Percentiles rank a stretch among this genome's conserved stretches.
phyloP scores from a whole-genome alignment of 2,329 filamentous ascomycete species.

The Coleophoma eucalyptorum region DNA sequence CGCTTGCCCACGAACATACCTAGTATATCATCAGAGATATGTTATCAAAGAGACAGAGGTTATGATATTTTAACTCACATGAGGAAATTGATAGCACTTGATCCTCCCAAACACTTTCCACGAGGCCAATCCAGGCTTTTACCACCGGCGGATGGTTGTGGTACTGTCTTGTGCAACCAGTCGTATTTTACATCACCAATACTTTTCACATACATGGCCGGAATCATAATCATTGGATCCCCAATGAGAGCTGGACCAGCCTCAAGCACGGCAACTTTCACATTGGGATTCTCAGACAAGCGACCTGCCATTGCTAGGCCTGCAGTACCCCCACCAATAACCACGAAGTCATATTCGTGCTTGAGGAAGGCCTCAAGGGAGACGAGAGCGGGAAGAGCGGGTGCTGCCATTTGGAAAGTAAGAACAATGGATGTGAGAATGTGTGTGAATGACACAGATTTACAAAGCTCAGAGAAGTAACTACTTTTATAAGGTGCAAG shows the following conservation, averaged over 20 bases:
- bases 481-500: no score
- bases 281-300: constrained; percentile 43
- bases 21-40: background rate
- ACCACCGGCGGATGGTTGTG: constrained; percentile 6
- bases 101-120: constrained; percentile 31
- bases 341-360: constrained; percentile 1
- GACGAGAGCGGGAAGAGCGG: background rate
- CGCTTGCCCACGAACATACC: constrained; percentile 11
- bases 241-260: constrained; percentile 31
- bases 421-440: no score
- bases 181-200: constrained; percentile 13
- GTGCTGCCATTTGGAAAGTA: no score
- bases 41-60: background rate
- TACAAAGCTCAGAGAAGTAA: no score
- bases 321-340: constrained; percentile 34
- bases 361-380: background rate
- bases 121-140: constrained; percentile 16
- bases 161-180: constrained; percentile 8
- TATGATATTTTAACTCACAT: constrained; percentile 11
- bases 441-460: no score
- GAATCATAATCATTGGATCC: constrained; percentile 31
- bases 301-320: constrained; percentile 44
- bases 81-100: constrained; percentile 31
- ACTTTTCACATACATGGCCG: constrained; percentile 17
- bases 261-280: constrained; percentile 38